Conservation (phyloP, 106 monocot species). For the Phalaenopsis aphrodite region DNA sequence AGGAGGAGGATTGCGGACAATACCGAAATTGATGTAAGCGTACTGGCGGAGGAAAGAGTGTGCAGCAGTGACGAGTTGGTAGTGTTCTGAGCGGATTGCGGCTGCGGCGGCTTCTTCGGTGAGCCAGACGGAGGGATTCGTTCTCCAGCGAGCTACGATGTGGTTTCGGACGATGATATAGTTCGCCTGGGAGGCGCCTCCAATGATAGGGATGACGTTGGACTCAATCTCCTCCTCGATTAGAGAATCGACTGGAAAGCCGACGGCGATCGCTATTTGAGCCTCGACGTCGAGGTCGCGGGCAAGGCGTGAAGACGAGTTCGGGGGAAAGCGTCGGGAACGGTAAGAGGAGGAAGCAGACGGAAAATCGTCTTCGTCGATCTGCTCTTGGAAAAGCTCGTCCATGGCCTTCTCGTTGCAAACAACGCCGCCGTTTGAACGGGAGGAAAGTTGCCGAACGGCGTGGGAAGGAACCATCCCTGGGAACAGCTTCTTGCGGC, state of each 20-base stretch:
- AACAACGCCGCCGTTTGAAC: conserved; percentile 15
- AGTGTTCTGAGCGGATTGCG: conserved; percentile 78
- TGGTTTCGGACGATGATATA: conserved; percentile 92
- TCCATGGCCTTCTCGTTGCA: conserved; percentile 51
- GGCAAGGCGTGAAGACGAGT: conserved; percentile 38
- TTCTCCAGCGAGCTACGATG: conserved; percentile 78
- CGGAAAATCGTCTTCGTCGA: conserved; percentile 25
- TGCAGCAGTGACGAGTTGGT: conserved; percentile 40
- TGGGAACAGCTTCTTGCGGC: conserved; percentile 67
- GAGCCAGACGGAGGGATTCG: conserved; percentile 47
- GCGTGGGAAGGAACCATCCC: conserved; percentile 56
- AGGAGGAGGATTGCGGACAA: conserved; percentile 24
- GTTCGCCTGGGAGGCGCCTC: conserved; percentile 53
- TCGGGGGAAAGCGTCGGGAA: conserved; percentile 18
- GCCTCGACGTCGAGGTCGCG: conserved; percentile 76
- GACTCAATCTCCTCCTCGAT: conserved; percentile 88
- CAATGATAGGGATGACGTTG: conserved; percentile 44
- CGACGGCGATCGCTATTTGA: conserved; percentile 67
- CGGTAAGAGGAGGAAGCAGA: conserved; percentile 1
- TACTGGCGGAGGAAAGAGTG: conserved; percentile 61
- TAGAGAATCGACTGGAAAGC: conserved; percentile 88
- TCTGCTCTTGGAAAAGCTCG: conserved; percentile 43
- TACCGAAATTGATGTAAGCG: conserved; percentile 80
- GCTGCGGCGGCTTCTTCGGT: conserved; percentile 47
- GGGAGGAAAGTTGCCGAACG: conserved; percentile 27